phyloP scores from a whole-genome alignment of 352 stramenopile genomes.

The Hyaloperonospora arabidopsidis region DNA sequence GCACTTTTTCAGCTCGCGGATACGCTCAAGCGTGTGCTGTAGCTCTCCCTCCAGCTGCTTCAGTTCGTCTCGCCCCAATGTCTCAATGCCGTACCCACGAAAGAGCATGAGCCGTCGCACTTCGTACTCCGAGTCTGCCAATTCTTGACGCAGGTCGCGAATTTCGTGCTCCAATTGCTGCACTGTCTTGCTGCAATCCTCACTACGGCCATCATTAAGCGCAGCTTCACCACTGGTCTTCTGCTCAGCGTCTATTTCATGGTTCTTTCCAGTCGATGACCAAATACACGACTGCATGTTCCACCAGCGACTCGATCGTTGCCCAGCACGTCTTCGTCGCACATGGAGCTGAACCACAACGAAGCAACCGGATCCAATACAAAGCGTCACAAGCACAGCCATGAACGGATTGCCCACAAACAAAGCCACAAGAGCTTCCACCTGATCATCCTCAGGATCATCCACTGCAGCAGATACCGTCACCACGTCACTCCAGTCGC shows the following conservation, averaged over 20 bases:
- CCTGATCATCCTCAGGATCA: slow-evolving; percentile 5
- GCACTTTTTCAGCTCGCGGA: slow-evolving; percentile 39
- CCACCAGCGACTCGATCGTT: neutral
- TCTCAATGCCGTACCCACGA: slow-evolving; percentile 67
- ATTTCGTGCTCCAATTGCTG: slow-evolving; percentile 53
- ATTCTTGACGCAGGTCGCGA: slow-evolving; percentile 54
- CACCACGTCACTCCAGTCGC: slow-evolving; percentile 44
- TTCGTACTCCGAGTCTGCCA: slow-evolving; percentile 69
- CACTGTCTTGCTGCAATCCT: slow-evolving; percentile 2
- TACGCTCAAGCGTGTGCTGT: slow-evolving; percentile 40
- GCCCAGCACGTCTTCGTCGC: slow-evolving; percentile 9
- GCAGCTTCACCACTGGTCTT: neutral
- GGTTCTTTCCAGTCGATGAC: slow-evolving; percentile 8
- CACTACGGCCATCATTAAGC: neutral
- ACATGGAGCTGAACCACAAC: slow-evolving; percentile 37
- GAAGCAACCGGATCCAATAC: slow-evolving; percentile 40
- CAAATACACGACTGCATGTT: neutral
- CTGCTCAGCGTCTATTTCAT: neutral
- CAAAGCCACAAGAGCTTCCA: slow-evolving; percentile 46
- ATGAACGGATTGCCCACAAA: slow-evolving; percentile 46
- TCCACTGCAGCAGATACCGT: slow-evolving; percentile 40
- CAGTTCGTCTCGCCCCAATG: slow-evolving; percentile 37
- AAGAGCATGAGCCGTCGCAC: slow-evolving; percentile 68
- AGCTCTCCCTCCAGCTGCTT: slow-evolving; percentile 50
- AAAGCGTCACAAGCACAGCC: slow-evolving; percentile 34